A percentile compares a stretch with the other conserved stretches of the same genome.
Evolutionary conservation across 768 basidiomycete species (phyloP).

Genomic region (Terana coerulea): DNA sequence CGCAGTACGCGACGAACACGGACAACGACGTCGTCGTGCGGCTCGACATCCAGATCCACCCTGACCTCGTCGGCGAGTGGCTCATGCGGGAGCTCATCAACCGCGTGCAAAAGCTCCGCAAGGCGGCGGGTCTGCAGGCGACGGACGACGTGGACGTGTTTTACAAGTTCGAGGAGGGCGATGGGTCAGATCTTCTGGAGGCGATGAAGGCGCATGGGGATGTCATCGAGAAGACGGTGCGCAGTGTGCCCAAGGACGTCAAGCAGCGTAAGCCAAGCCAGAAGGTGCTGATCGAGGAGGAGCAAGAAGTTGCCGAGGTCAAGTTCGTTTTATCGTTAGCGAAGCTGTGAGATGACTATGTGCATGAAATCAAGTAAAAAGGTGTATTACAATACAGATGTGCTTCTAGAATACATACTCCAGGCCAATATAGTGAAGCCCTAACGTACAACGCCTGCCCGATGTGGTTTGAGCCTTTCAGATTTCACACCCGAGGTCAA

Average conservation of each 20-base stretch:
- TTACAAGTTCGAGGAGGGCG: conserved; percentile 72
- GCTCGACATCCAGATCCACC: conserved; percentile 84
- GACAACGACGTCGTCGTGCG: conserved; percentile 95
- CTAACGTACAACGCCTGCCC: too few relatives aligned
- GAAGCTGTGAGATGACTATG: conserved; percentile 35
- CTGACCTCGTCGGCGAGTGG: conserved; percentile 85
- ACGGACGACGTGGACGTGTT: conserved; percentile 92
- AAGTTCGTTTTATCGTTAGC: conserved; percentile 74
- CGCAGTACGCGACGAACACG: conserved; percentile 75
- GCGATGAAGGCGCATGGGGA: conserved; percentile 68
- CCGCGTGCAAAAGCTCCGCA: conserved; percentile 91
- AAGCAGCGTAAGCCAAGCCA: conserved; percentile 46
- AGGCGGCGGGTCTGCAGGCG: conserved; percentile 92
- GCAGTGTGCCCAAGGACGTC: conserved; percentile 63
- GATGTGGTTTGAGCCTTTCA: too few relatives aligned
- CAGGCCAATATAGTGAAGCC: too few relatives aligned
- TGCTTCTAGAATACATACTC: conserved; percentile 24
- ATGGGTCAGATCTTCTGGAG: conserved; percentile 56
- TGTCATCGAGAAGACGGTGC: conserved; percentile 68
- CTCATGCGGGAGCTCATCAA: conserved; percentile 87
- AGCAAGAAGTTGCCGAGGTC: conserved; percentile 79
- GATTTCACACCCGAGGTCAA: too few relatives aligned
- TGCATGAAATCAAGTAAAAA: conserved; percentile 15
- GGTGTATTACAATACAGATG: conserved; percentile 30
- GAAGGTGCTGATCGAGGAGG: conserved; percentile 72